Base-by-base conservation (phyloP, 371 early-diverging fungal species). In the Coemansia sp. region DNA sequence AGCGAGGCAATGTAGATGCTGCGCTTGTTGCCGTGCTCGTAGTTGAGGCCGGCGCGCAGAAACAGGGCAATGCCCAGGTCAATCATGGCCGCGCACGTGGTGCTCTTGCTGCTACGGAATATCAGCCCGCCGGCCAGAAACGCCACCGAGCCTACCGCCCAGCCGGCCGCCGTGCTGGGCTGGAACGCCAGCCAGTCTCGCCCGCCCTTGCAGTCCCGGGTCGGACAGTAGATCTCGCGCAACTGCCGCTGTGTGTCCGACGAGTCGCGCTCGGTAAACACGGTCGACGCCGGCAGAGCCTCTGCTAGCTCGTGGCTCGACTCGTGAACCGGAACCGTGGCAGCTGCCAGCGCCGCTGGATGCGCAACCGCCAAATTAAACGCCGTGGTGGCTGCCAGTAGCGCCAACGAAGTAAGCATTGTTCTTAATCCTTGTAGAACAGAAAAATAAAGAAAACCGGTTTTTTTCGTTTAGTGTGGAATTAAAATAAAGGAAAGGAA, bases 1-100 rank as follows among this genome's bases (percentile, higher is more conserved):
- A 72, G 16, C 1, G 72, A 72, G 3, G 72, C 71, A 24, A 54
- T 64, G 31, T 70, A 70, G n/a, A 58, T 58, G 12, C 53, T 37
- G 0, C 36, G 33, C 38, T 63, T 58, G 29, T 56, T 51, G 1
- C 58, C 72, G 1, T 24, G 12, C 1, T 38, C 38, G 16, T 44
- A 55, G 44, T 43, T 49, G 2, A 69, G n/a, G 7, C 49, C 68
- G 3, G 69, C 66, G 2, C 69, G 69, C 39, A 69, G 36, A 34
- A 60, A 67, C 56, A 69, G n/a, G 2, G 50, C 36, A 0, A 69
- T 39, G 1, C 50, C 59, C 1, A 59, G 50, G 31, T 59, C 59
- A 0, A 12, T 0, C 59, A 59, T 59, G 5, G 59, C 50, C 11
- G 18, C 29, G 9, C 49, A 48, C 11, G 59, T 59, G 16, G 50